Percentiles rank a stretch among this genome's conserved stretches.
Conservation (phyloP, 805 yeast species). For the Saccharomyces jurei region DNA sequence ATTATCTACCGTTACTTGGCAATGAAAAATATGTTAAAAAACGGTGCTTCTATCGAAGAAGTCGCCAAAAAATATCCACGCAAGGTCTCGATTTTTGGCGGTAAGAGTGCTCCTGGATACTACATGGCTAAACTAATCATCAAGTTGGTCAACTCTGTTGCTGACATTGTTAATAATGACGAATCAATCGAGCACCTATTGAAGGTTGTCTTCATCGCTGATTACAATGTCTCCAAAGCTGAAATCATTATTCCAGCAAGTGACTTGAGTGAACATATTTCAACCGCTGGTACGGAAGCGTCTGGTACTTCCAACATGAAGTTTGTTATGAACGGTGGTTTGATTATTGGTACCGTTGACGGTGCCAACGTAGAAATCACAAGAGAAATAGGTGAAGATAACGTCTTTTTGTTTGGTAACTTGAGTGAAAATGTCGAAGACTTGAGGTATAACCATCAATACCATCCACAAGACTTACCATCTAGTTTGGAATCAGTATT, state of each 20-base stretch:
- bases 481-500: conserved; percentile 56
- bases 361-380: conserved; percentile 96
- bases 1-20: conserved; percentile 74
- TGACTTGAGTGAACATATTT: conserved; percentile 86
- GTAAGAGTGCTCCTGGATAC: conserved; percentile 97
- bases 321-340: conserved; percentile 88
- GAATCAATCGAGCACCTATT: conserved; percentile 63
- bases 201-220: conserved; percentile 84
- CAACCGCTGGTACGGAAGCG: conserved; percentile 96
- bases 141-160: conserved; percentile 74
- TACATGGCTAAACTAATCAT: conserved; percentile 90
- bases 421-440: conserved; percentile 85
- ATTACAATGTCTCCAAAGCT: conserved; percentile 90
- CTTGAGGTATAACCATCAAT: conserved; percentile 65
- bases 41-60: conserved; percentile 49
- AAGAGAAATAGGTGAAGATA: conserved; percentile 87
- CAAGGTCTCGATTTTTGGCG: conserved; percentile 79
- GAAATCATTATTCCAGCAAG: conserved; percentile 86
- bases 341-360: conserved; percentile 90
- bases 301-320: conserved; percentile 96
- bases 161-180: conserved; percentile 73
- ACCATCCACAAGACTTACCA: conserved; percentile 48
- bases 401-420: conserved; percentile 86
- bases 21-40: conserved; percentile 44
- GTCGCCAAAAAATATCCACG: conserved; percentile 54